Evolutionary conservation across 2,329 filamentous ascomycete species (phyloP).

Genomic region (Diaporthe australafricana): DNA sequence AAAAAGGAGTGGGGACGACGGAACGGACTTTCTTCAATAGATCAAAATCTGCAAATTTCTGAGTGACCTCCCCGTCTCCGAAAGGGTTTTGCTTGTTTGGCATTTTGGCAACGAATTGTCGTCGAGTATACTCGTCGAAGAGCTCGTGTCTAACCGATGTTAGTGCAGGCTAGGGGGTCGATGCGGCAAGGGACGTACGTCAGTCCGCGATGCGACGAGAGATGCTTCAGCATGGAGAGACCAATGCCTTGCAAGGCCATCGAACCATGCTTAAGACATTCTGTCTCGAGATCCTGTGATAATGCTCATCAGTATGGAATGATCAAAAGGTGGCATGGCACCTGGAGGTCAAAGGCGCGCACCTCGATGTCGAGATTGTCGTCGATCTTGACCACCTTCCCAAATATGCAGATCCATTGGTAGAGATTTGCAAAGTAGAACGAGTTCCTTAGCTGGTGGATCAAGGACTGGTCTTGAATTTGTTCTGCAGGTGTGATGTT

Average conservation of each 20-base stretch:
- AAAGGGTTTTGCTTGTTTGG: constrained; percentile 82
- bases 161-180: constrained; percentile 4
- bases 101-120: constrained; percentile 87
- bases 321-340: neutral
- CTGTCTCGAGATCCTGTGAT: constrained; percentile 83
- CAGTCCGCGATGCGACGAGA: constrained; percentile 92
- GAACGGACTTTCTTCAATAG: constrained; percentile 77
- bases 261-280: constrained; percentile 86
- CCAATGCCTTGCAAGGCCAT: constrained; percentile 83
- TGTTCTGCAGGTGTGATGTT: constrained; percentile 47
- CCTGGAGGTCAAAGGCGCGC: constrained; percentile 42
- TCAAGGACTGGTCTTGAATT: constrained; percentile 52
- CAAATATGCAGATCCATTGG: constrained; percentile 95
- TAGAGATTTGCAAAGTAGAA: constrained; percentile 96
- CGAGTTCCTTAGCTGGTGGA: constrained; percentile 83
- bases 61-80: constrained; percentile 78
- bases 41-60: constrained; percentile 84
- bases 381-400: constrained; percentile 88
- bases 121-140: constrained; percentile 92
- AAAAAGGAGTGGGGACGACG: neutral
- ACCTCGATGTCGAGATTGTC: constrained; percentile 93
- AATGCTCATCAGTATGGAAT: constrained; percentile 20
- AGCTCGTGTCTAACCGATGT: constrained; percentile 74
- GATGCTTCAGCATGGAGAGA: constrained; percentile 87
- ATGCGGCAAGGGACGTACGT: constrained; percentile 71